Base-by-base conservation (phyloP, 2,329 filamentous ascomycete genomes). In the Aspergillus sojae region DNA sequence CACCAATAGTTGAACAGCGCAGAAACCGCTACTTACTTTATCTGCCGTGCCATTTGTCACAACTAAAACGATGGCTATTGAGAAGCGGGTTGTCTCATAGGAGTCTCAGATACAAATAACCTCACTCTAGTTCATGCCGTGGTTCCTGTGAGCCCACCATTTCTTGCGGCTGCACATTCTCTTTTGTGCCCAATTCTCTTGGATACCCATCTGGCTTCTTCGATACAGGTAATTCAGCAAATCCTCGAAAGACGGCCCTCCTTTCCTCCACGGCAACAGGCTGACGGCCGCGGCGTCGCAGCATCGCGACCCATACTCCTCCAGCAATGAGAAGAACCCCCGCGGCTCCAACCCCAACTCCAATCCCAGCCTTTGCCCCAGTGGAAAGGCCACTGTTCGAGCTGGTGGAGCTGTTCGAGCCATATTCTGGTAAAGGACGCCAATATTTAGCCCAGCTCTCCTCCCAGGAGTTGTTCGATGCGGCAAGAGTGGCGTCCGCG, bases 391-490 rank as follows among this genome's bases (percentile, higher is more conserved):
- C 58, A 14, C 14, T 11, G 5, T 5, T 16, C 14, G 60, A 23
- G 14, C 19, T 61, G 2, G 11, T 46, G 3, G 48, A 54, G 50
- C 28, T 34, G 32, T 11, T 48, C 6, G 46, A 30, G 23, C 46
- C 14, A 16, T 16, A 30, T 4, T 19, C 26, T 26, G 41, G 30
- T n/a, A 67, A 46, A n/a, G 60, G 41, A 23, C 19, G 53, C 69
- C 68, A 71, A 39, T 62, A 55, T 21, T 39, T 55, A 3, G 34
- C 36, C 69, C 69, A 71, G 28, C 58, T 68, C 7, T 64, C 41
- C 41, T 63, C 61, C 65, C 65, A 70, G 23, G 55, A 45, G 3
- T 30, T 54, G 5, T 32, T 28, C 1, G 62, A 62, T 23, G 28
- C 60, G 3, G 43, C 21, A 28, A 65, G 21, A 16, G 58, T 60